Base-by-base conservation (phyloP, 306 rosid species). In the Psophocarpus tetragonolobus region DNA sequence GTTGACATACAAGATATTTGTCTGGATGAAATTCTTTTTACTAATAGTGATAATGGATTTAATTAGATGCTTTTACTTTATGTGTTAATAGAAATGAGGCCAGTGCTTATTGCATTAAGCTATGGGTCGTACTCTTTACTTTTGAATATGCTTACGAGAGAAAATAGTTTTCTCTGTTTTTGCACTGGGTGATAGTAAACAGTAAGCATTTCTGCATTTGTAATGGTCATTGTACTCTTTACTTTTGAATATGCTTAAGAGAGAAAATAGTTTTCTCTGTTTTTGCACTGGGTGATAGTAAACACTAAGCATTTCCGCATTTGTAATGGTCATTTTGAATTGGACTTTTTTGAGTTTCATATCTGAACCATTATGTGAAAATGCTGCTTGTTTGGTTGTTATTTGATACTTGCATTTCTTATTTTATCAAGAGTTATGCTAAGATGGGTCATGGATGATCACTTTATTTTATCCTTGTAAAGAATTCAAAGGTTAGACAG, bases 371-470 rank as follows among this genome's bases (percentile, higher is more conserved):
- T 41, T 27, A 30, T 23, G 42, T 48, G 58, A 56, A 36, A 67
- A 21, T 58, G 3, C 32, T 62, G 23, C 83, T 60, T 74, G 53
- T 58, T 21, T 18, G 30, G 26, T 62, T 83, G 17, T 74, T 73
- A 7, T 69, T 71, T 82, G 66, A 45, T 63, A 65, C 20, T 74
- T 42, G n/a, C 21, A 15, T 73, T 64, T 82, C 27, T 56, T 39
- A 6, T 18, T 80, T 70, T 58, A 71, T 53, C 39, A 38, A 76
- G 70, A 54, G 47, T 47, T 54, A 47, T 17, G 62, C 15, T 72
- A 20, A 51, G 72, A 76, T 47, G 64, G 63, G 57, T 81, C 76
- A 76, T 32, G 70, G 57, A 53, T 81, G 69, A 38, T 69, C 20
- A 41, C 50, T 74, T 67, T 39, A 58, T 47, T 74, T 67, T 39